These are phyloP conservation scores for Bryoglossum gracile DNA, from an alignment of 495 filamentous ascomycete species.

Conservation along the genomic window DNA sequence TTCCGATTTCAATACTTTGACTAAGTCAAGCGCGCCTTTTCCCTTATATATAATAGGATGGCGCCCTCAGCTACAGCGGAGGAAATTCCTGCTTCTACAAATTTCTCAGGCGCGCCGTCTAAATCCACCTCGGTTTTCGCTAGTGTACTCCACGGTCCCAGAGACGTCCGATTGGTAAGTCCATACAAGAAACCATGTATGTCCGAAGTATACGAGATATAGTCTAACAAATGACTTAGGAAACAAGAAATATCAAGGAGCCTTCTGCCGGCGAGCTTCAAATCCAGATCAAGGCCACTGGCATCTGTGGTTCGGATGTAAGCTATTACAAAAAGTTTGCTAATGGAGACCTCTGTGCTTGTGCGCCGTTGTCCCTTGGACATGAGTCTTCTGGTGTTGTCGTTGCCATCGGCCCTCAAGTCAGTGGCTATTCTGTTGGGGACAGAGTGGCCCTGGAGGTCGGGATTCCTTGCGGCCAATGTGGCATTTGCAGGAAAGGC, in stretches of 20 bases:
- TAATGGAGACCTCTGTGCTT: constrained; percentile 74
- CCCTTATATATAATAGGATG: constrained; percentile 15
- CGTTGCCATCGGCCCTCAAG: constrained; percentile 52
- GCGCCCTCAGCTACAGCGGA: constrained; percentile 18
- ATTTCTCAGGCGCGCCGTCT: background rate
- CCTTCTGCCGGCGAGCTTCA: constrained; percentile 55
- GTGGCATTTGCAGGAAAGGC: constrained; percentile 63
- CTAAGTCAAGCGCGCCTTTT: constrained; percentile 1
- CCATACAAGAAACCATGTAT: constrained; percentile 24
- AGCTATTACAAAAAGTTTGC: constrained; percentile 81
- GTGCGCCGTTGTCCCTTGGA: constrained; percentile 64
- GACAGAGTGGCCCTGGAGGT: constrained; percentile 87
- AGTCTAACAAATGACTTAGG: constrained; percentile 28
- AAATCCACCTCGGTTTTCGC: constrained; percentile 26
- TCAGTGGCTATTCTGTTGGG: constrained; percentile 48
- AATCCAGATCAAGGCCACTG: constrained; percentile 65
- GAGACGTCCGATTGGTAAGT: constrained; percentile 43
- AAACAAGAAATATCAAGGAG: constrained; percentile 39
- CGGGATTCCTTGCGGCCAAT: constrained; percentile 72
- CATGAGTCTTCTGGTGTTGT: constrained; percentile 73
- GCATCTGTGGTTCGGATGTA: constrained; percentile 78
- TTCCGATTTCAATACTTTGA: constrained; percentile 2
- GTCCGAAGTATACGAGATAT: constrained; percentile 24
- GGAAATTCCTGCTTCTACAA: background rate
- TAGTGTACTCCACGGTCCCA: constrained; percentile 44